These are phyloP conservation scores for Trichoderma pleuroti DNA, from an alignment of 2,329 filamentous ascomycete species.

Conservation along the genomic window DNA sequence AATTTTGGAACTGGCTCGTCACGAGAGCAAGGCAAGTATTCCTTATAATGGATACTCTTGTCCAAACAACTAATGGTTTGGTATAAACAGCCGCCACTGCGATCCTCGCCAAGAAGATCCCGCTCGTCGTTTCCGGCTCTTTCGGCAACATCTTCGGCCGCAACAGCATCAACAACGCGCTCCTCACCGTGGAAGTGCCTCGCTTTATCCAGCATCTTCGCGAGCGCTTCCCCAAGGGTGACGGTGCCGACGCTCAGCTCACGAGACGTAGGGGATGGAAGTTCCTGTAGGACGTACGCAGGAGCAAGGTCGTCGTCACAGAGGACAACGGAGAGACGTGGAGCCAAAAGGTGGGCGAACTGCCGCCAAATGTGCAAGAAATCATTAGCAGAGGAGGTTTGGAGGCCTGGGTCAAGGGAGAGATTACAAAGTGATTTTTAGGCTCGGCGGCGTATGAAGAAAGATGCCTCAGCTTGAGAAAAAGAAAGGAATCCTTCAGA, in stretches of 20 bases:
- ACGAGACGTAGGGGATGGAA: conserved; percentile 80
- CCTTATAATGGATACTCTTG: neutral
- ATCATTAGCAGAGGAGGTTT: conserved; percentile 56
- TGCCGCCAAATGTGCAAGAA: conserved; percentile 82
- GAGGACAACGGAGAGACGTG: conserved; percentile 66
- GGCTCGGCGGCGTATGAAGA: neutral
- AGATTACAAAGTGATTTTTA: conserved; percentile 44
- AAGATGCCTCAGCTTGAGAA: neutral
- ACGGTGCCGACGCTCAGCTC: conserved; percentile 42
- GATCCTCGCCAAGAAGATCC: conserved; percentile 46
- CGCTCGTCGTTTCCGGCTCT: conserved; percentile 72
- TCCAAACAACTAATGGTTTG: neutral
- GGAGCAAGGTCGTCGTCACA: conserved; percentile 65
- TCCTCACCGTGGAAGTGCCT: conserved; percentile 66
- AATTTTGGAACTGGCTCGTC: neutral
- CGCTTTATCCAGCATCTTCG: conserved; percentile 63
- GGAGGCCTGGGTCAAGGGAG: conserved; percentile 76
- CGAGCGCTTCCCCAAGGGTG: conserved; percentile 49
- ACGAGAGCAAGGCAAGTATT: neutral
- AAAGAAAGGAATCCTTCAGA: neutral
- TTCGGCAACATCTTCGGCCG: conserved; percentile 81
- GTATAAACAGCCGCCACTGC: neutral
- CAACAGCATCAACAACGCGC: conserved; percentile 74
- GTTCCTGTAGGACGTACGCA: conserved; percentile 73
- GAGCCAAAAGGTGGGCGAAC: conserved; percentile 77